phyloP scores from a whole-genome alignment of 2,329 filamentous ascomycete species.

The Leptographium wingfieldii region DNA sequence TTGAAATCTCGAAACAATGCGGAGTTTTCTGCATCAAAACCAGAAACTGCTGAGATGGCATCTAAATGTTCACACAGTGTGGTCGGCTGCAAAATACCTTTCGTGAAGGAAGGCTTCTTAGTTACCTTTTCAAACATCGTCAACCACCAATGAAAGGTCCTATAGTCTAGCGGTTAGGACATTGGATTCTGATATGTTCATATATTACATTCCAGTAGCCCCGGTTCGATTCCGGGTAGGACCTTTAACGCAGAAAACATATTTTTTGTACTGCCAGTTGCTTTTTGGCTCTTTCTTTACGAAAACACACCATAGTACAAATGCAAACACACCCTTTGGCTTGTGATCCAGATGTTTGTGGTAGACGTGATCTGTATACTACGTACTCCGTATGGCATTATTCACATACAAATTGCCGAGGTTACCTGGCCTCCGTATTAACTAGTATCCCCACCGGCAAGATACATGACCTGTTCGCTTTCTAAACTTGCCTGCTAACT shows the following conservation, averaged over 20 bases:
- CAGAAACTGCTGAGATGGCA: neutral
- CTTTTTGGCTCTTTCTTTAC: neutral
- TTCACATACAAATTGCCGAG: too few relatives aligned
- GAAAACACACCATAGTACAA: neutral
- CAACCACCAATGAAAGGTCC: neutral
- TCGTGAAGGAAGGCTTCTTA: neutral
- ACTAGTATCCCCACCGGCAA: neutral
- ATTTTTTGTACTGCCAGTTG: neutral
- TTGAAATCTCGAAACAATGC: too few relatives aligned
- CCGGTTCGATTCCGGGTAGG: slow-evolving; percentile 3
- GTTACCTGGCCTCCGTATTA: neutral
- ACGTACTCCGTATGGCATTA: too few relatives aligned
- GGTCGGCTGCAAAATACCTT: too few relatives aligned
- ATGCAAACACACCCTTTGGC: too few relatives aligned
- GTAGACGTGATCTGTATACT: too few relatives aligned
- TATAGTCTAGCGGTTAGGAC: slow-evolving; percentile 4
- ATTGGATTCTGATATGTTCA: neutral
- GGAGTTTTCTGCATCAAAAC: too few relatives aligned
- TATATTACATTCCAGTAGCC: neutral
- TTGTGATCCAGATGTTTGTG: too few relatives aligned
- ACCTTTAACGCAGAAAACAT: neutral
- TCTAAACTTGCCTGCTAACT: neutral
- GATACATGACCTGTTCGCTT: neutral
- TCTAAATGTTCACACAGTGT: neutral
- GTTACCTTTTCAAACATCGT: neutral